Base-by-base conservation (phyloP, 768 basidiomycete genomes). In the Podaxis sp. region DNA sequence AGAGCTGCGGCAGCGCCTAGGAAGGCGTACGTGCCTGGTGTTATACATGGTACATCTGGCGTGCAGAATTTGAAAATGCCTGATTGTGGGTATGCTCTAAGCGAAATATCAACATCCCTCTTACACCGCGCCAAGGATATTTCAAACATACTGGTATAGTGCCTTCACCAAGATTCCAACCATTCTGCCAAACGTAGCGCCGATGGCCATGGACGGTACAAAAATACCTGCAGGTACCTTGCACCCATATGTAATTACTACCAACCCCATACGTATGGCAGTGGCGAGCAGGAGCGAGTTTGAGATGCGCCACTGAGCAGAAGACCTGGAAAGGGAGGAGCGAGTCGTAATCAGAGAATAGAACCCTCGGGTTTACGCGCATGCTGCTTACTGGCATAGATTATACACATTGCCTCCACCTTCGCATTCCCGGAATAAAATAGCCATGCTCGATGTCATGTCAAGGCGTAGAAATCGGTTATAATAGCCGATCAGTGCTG, bases 211-310 rank as follows among this genome's bases (percentile, higher is more conserved):
- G 2, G 96, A 97, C 1, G 97, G 97, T 0, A 99, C 93, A 67
- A 99, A 99, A 67, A 99, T 99, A 26, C 97, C 97, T 11, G 93
- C 93, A 1, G 97, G 97, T 0, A 99, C 97, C 73, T 95, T 98
- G 70, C 89, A 92, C 0, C 97, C 97, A 72, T 99, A 99, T 2
- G 94, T 95, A 24, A 99, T 77, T 22, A 99, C 85, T 53, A 98
- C 93, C 51, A 99, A 80, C 10, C 85, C 88, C 22, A 85, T 91
- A 3, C 96, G 88, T 60, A 98, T 87, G 58, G 97, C 82, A 4
- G 96, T 96, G 0, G 96, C 97, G 4, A 99, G 80, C 22, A 99
- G 76, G 6, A 99, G 78, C 2, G 96, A 96, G 72, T 94, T 97
- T 15, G 92, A 90, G 80, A 99, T 95, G 13, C 87, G 83, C 97